A percentile compares a stretch with the other conserved stretches of the same genome.
These are phyloP conservation scores for Kurtzmaniella quercitrusa DNA, from an alignment of 1,139 yeast genomes.

Conservation along the genomic window DNA sequence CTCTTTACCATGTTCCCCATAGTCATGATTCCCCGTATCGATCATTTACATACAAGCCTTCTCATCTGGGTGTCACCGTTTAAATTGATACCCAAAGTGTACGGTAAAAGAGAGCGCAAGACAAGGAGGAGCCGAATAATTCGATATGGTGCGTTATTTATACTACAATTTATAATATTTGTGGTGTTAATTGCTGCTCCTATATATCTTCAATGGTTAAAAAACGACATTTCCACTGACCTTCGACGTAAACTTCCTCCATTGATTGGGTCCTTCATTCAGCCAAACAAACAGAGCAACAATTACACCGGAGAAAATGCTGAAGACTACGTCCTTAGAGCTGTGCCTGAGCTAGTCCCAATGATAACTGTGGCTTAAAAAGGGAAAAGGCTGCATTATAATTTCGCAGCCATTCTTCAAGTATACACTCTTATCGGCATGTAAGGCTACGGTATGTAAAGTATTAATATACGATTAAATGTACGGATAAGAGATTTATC, in stretches of 20 bases:
- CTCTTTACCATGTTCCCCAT: slow-evolving; percentile 59
- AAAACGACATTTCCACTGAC: slow-evolving; percentile 21
- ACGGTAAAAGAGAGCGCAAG: slow-evolving; percentile 18
- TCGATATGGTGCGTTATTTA: slow-evolving; percentile 18
- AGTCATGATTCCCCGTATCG: slow-evolving; percentile 60
- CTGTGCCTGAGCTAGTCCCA: slow-evolving; percentile 12
- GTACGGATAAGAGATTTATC: too few species aligned
- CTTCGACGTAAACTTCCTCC: slow-evolving; percentile 12
- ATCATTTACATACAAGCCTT: slow-evolving; percentile 31
- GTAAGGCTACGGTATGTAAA: not conserved
- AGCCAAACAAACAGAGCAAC: slow-evolving; percentile 53
- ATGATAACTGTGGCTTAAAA: slow-evolving; percentile 7
- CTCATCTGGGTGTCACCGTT: slow-evolving; percentile 34
- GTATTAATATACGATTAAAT: too few species aligned
- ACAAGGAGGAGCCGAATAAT: slow-evolving; percentile 14
- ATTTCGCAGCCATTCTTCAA: not conserved
- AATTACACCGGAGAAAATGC: slow-evolving; percentile 56
- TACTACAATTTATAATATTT: slow-evolving; percentile 14
- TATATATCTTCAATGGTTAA: slow-evolving; percentile 21
- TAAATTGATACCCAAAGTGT: slow-evolving; percentile 23
- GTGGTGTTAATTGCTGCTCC: slow-evolving; percentile 21
- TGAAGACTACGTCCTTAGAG: slow-evolving; percentile 16
- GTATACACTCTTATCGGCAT: too few species aligned
- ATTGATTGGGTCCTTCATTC: slow-evolving; percentile 38
- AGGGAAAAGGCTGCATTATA: not conserved